A percentile compares a stretch with the other conserved stretches of the same genome.
Conservation (phyloP, 768 basidiomycete species). For the Leccinum rimulosum region DNA sequence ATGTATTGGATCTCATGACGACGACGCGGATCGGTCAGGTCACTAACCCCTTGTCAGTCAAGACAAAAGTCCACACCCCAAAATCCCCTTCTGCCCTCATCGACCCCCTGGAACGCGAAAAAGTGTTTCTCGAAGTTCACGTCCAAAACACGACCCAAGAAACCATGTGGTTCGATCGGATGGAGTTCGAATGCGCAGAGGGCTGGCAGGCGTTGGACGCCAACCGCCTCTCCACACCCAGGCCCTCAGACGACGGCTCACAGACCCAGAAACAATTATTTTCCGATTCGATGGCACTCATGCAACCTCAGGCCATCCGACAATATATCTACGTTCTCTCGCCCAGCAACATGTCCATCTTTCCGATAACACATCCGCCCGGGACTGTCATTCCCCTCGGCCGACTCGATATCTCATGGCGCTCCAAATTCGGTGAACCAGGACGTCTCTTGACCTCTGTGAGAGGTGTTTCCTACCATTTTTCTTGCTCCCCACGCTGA, state of each 20-base stretch:
- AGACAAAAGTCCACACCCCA: slow-evolving; percentile 86
- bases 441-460: slow-evolving; percentile 85
- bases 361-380: slow-evolving; percentile 52
- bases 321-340: slow-evolving; percentile 86
- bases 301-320: slow-evolving; percentile 81
- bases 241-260: background rate
- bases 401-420: slow-evolving; percentile 87
- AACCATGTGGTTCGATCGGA: slow-evolving; percentile 76
- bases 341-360: slow-evolving; percentile 43
- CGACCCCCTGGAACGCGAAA: slow-evolving; percentile 63
- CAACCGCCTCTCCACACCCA: slow-evolving; percentile 36
- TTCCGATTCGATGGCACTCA: slow-evolving; percentile 60
- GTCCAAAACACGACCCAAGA: slow-evolving; percentile 84
- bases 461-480: slow-evolving; percentile 14
- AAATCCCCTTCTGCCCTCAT: slow-evolving; percentile 71
- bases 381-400: slow-evolving; percentile 79
- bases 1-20: background rate
- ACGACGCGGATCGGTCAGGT: slow-evolving; percentile 49
- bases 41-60: slow-evolving; percentile 91
- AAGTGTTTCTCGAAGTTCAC: slow-evolving; percentile 89
- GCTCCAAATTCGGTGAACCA: slow-evolving; percentile 80
- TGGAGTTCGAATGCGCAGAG: slow-evolving; percentile 72
- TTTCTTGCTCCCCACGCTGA: background rate
- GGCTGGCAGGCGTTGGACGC: slow-evolving; percentile 60
- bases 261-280: slow-evolving; percentile 42